These are phyloP conservation scores for Calendula officinalis DNA, from an alignment of 129 eudicot species.

Conservation along the genomic window DNA sequence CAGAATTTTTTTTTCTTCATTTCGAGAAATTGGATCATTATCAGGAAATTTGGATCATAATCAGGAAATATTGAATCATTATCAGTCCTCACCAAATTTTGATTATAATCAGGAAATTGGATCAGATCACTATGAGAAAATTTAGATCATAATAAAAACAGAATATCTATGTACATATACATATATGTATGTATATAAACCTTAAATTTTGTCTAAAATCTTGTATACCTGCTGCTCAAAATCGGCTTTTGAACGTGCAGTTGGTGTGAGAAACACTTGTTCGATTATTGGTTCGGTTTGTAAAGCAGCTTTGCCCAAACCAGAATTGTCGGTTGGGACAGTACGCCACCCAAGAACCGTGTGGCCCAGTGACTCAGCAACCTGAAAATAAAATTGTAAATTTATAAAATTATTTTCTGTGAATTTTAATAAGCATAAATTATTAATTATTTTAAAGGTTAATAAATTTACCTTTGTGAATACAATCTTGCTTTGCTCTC, in stretches of 20 bases:
- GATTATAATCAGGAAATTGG: too few relatives aligned
- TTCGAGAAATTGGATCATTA: too few relatives aligned
- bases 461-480: slow-evolving; percentile 69
- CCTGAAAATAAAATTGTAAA: slow-evolving; percentile 44
- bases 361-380: slow-evolving; percentile 98
- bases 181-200: background rate
- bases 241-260: slow-evolving; percentile 74
- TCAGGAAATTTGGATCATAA: too few relatives aligned
- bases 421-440: background rate
- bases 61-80: too few relatives aligned
- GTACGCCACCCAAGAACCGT: slow-evolving; percentile 97
- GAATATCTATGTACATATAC: too few relatives aligned
- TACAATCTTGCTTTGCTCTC: slow-evolving; percentile 92
- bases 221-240: slow-evolving; percentile 84
- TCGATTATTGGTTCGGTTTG: slow-evolving; percentile 95
- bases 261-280: slow-evolving; percentile 94
- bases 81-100: too few relatives aligned
- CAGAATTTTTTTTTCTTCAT: too few relatives aligned
- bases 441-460: background rate
- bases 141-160: too few relatives aligned
- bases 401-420: background rate
- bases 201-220: background rate
- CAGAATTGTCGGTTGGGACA: slow-evolving; percentile 94
- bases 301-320: slow-evolving; percentile 84
- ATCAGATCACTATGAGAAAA: too few relatives aligned